Evolutionary conservation across 176 grass and related monocot genomes (phyloP).

Genomic region (Metroxylon sagu): DNA sequence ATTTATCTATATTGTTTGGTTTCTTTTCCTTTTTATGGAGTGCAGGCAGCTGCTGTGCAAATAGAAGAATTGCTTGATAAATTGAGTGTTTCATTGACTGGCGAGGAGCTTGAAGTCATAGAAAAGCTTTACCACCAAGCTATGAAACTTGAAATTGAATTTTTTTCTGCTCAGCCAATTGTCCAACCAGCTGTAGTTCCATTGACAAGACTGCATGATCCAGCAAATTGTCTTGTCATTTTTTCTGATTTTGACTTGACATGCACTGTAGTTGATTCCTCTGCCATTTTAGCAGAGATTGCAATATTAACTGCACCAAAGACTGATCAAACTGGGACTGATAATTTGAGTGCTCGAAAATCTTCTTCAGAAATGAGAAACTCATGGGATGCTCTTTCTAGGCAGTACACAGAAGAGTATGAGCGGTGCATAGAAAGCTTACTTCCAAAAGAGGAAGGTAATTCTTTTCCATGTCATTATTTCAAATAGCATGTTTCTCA

Average conservation of each 20-base stretch:
- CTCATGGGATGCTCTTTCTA: constrained; percentile 68
- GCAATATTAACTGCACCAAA: constrained; percentile 73
- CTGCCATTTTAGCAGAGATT: constrained; percentile 84
- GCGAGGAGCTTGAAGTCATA: constrained; percentile 87
- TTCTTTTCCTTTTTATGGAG: neutral
- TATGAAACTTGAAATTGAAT: constrained; percentile 78
- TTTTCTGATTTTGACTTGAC: constrained; percentile 99
- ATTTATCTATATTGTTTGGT: constrained; percentile 2
- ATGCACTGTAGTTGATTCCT: constrained; percentile 85
- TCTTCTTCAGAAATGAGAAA: constrained; percentile 55
- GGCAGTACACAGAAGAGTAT: constrained; percentile 74
- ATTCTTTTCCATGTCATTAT: neutral
- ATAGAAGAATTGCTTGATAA: constrained; percentile 97
- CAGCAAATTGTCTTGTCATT: constrained; percentile 52
- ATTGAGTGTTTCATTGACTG: constrained; percentile 77
- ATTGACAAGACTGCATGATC: constrained; percentile 56
- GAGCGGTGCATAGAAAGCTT: constrained; percentile 76
- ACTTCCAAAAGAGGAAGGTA: constrained; percentile 71
- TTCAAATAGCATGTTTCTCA: no score
- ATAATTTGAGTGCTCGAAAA: constrained; percentile 28
- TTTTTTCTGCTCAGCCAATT: constrained; percentile 53
- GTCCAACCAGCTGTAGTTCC: constrained; percentile 59
- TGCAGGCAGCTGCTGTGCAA: constrained; percentile 55
- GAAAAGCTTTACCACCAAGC: constrained; percentile 82
- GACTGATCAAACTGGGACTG: constrained; percentile 43